Base-by-base conservation (phyloP, 371 early-diverging fungal genomes). In the Apophysomyces sp. region DNA sequence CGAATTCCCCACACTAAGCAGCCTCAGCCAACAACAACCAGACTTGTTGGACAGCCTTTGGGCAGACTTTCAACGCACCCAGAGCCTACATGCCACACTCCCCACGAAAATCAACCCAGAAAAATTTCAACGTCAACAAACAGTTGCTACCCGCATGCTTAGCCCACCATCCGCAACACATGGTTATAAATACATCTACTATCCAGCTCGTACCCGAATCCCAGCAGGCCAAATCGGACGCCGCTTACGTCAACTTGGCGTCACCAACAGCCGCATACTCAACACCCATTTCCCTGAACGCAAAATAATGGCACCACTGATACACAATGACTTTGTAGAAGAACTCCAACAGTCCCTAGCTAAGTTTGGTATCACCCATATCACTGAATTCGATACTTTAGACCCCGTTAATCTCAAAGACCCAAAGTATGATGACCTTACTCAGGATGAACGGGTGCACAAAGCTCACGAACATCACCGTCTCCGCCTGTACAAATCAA, bases 81-180 rank as follows among this genome's bases (percentile, higher is more conserved):
- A 5, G n/a, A 12, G n/a, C 41, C 34, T 34, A 12, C 11, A 5
- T 5, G n/a, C 41, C 41, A 40, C 41, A 40, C 0, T n/a, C 18
- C n/a, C 6, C 12, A 5, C 34, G 12, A 34, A 34, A 34, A 34
- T 34, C 5, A 34, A 34, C 34, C 41, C 41, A 63, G 81, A 44
- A n/a, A 40, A 0, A 1, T n/a, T 13, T 13, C 56, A 55, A 18
- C 37, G 32, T 32, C 29, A 18, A 13, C 30, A 30, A 24, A 15
- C 27, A 31, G 57, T 4, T 18, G 36, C 34, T 27, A 27, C 36
- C n/a, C 57, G 57, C 37, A 27, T 37, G 2, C 37, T 57, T 27
- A 18, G 11, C 0, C 16, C 1, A 3, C 57, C 57, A 5, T 37
- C 37, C 1, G 39, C 24, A 37, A 57, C 57, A 18, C 57, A 57